Evolutionary conservation across 2,329 filamentous ascomycete species (phyloP).

Genomic region (Graphilbum fragrans): DNA sequence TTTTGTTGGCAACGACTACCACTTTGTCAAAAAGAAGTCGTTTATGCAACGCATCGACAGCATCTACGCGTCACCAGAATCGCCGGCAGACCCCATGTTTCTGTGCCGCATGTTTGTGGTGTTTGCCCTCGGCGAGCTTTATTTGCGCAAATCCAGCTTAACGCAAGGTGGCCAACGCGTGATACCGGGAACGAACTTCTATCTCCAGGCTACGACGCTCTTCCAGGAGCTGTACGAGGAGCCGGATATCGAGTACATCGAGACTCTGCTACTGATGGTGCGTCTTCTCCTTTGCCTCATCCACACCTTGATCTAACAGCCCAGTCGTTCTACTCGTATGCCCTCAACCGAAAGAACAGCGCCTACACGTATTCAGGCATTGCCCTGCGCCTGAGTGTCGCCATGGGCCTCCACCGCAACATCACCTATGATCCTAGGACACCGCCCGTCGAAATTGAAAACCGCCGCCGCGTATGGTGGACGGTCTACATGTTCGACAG

Average conservation of each 20-base stretch:
- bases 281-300: background rate
- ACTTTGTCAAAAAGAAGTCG: too few relatives aligned
- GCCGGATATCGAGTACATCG: slow-evolving; percentile 22
- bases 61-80: too few relatives aligned
- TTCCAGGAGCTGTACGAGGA: slow-evolving; percentile 23
- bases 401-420: slow-evolving; percentile 24
- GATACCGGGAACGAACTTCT: slow-evolving; percentile 24
- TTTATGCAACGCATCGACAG: too few relatives aligned
- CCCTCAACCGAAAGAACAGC: slow-evolving; percentile 25
- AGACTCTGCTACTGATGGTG: slow-evolving; percentile 22
- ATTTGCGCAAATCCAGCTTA: background rate
- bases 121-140: slow-evolving; percentile 2
- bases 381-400: slow-evolving; percentile 22
- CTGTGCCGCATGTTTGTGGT: slow-evolving; percentile 1
- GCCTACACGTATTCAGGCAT: slow-evolving; percentile 23
- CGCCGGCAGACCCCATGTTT: background rate
- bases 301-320: background rate
- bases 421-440: slow-evolving; percentile 20
- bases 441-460: slow-evolving; percentile 15
- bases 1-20: slow-evolving; percentile 2
- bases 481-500: slow-evolving; percentile 2
- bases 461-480: slow-evolving; percentile 11
- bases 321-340: slow-evolving; percentile 22
- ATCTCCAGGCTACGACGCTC: slow-evolving; percentile 19
- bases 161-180: slow-evolving; percentile 10